Evolutionary conservation across 2,329 filamentous ascomycete species (phyloP).

Genomic region (Ramularia endophylla): DNA sequence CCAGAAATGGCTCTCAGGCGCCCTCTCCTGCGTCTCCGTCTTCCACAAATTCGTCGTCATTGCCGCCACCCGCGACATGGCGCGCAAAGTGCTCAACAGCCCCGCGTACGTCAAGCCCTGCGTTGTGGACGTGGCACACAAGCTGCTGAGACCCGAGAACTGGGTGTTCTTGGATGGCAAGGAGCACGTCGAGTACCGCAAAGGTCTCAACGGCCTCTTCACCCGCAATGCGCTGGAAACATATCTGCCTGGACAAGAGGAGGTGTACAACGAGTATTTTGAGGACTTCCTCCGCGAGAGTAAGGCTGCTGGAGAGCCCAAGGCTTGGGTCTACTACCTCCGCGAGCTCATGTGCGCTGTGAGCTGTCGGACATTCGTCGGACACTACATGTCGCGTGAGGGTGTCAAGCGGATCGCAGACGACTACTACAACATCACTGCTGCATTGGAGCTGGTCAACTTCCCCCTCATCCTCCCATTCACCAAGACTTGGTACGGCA

Average conservation of each 20-base stretch:
- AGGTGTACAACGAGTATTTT: slow-evolving; percentile 85
- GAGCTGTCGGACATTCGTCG: slow-evolving; percentile 94
- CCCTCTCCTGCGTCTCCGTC: slow-evolving; percentile 93
- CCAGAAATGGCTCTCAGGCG: slow-evolving; percentile 85
- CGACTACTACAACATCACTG: slow-evolving; percentile 96
- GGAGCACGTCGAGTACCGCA: slow-evolving; percentile 92
- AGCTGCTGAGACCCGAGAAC: slow-evolving; percentile 85
- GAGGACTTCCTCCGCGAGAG: slow-evolving; percentile 70
- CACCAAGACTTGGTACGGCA: slow-evolving; percentile 95
- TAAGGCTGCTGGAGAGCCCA: slow-evolving; percentile 61
- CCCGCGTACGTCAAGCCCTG: slow-evolving; percentile 89
- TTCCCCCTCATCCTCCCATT: slow-evolving; percentile 94
- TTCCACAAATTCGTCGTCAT: slow-evolving; percentile 99
- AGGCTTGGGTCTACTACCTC: slow-evolving; percentile 86
- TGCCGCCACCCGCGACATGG: slow-evolving; percentile 88
- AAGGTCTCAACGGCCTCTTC: slow-evolving; percentile 91
- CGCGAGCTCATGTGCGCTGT: slow-evolving; percentile 93
- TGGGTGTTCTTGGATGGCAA: slow-evolving; percentile 98
- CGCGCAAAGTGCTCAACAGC: slow-evolving; percentile 95
- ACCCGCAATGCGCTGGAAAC: slow-evolving; percentile 79
- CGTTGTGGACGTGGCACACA: slow-evolving; percentile 89
- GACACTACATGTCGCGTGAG: slow-evolving; percentile 87
- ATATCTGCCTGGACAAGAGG: slow-evolving; percentile 89
- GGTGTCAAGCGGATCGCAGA: slow-evolving; percentile 90
- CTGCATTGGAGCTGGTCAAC: slow-evolving; percentile 93